Conservation (phyloP, 2,329 filamentous ascomycete species). For the Coniochaeta sp. region DNA sequence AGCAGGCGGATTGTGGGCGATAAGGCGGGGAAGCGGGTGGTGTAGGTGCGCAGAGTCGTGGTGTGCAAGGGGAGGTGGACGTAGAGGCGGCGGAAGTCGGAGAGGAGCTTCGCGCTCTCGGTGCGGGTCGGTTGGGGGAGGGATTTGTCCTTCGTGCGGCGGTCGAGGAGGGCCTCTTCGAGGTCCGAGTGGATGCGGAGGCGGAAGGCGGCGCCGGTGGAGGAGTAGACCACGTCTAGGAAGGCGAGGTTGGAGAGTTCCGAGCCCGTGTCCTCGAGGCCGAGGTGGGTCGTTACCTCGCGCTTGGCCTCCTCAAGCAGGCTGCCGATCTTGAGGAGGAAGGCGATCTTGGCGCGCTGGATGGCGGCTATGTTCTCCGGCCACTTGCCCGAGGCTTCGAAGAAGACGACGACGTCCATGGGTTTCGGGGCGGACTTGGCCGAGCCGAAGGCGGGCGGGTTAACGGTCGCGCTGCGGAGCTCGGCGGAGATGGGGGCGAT, state of each 20-base stretch:
- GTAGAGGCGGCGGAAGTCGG: constrained; percentile 64
- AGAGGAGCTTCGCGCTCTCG: constrained; percentile 62
- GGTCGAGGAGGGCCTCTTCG: constrained; percentile 73
- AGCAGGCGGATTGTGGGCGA: constrained; percentile 76
- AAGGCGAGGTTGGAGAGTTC: constrained; percentile 72
- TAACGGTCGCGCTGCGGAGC: constrained; percentile 66
- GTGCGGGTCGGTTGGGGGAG: constrained; percentile 60
- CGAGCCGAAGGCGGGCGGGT: constrained; percentile 39
- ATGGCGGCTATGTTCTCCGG: constrained; percentile 87
- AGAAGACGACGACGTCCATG: constrained; percentile 78
- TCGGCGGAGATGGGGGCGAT: constrained; percentile 66
- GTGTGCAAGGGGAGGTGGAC: constrained; percentile 69
- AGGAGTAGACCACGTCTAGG: constrained; percentile 71
- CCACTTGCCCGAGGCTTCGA: constrained; percentile 90
- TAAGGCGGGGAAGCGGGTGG: constrained; percentile 71
- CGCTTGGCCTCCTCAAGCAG: constrained; percentile 55
- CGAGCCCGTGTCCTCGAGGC: constrained; percentile 68
- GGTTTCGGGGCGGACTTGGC: constrained; percentile 41
- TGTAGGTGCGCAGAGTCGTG: constrained; percentile 72
- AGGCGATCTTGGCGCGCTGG: constrained; percentile 88
- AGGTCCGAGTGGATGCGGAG: constrained; percentile 84
- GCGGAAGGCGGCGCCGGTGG: constrained; percentile 64
- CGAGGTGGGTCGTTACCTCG: constrained; percentile 61
- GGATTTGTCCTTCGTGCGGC: constrained; percentile 68
- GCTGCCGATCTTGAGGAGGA: constrained; percentile 69